Evolutionary conservation across 2,329 filamentous ascomycete genomes (phyloP), one percentile per base, ranked within the genome.

Genomic region (Ustulina deusta): DNA sequence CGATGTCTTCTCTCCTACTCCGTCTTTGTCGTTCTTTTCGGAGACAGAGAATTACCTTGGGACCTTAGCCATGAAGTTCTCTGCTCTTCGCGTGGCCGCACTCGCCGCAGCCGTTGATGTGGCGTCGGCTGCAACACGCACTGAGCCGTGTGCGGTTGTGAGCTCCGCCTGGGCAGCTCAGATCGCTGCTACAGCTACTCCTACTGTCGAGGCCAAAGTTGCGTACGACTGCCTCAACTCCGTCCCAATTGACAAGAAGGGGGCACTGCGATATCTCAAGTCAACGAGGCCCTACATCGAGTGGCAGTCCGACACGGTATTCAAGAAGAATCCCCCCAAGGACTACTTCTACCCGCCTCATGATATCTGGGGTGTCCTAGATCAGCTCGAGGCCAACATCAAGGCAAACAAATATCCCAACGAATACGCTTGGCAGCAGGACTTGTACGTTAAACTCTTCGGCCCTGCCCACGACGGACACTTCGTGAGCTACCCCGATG

Each of bases 181-280:
- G 67, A 72, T 73, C 42, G 60, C 63, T 17, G 72, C 75, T 6
- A 75, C 74, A 20, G 73, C 75, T 2, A 78, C 75, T 11, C 78
- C 78, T 0, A 78, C 74, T 1, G 74, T 83, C 17, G 76, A 79
- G 46, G 81, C 81, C 2, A 71, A 68, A 25, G 64, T 82, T 7
- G 81, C 82, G 0, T 74, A 81, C 54, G 79, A 78, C 22, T 83
- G 82, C 66, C 75, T 83, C 54, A 79, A 79, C 58, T 81, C 81
- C 0, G 79, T 83, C 7, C 80, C 81, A 0, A 78, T 83, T 20
- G 65, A 78, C 54, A 81, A 81, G 73, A 72, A 77, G 38, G 79
- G 70, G 0, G 81, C 81, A 6, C 71, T 82, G 29, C 76, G 78
- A 58, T 79, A 81, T 36, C 75, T 83, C 36, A 77, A 81, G 57